Evolutionary conservation across 129 eudicot species (phyloP).

Genomic region (Centella asiatica): DNA sequence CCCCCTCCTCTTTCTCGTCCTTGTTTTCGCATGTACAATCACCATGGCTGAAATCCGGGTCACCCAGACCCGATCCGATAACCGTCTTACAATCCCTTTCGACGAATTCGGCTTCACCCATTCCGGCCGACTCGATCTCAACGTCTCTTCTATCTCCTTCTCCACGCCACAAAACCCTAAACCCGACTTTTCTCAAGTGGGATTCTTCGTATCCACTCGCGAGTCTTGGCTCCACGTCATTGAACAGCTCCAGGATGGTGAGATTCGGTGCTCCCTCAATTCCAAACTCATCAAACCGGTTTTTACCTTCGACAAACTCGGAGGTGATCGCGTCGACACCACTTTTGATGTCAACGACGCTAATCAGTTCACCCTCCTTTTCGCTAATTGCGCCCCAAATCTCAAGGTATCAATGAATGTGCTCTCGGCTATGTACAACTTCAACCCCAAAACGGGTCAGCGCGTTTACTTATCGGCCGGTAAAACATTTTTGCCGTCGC

Average conservation of each 20-base stretch:
- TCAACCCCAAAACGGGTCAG: slow-evolving; percentile 16
- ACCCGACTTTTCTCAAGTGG: slow-evolving; percentile 37
- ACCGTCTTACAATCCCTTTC: slow-evolving; percentile 31
- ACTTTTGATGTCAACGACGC: slow-evolving; percentile 26
- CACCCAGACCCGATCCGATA: slow-evolving; percentile 31
- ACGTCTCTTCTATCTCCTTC: slow-evolving; percentile 26
- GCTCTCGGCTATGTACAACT: slow-evolving; percentile 35
- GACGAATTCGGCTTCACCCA: slow-evolving; percentile 54
- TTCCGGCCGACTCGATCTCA: slow-evolving; percentile 37
- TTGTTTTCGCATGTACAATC: slow-evolving; percentile 4
- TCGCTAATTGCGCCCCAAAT: slow-evolving; percentile 34
- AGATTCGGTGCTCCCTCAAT: slow-evolving; percentile 34
- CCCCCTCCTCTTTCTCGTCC: not conserved
- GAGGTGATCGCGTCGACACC: slow-evolving; percentile 10
- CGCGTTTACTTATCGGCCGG: slow-evolving; percentile 47
- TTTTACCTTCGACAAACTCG: slow-evolving; percentile 28
- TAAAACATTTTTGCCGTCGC: slow-evolving; percentile 29
- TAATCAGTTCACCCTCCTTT: slow-evolving; percentile 32
- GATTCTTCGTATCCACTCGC: slow-evolving; percentile 33
- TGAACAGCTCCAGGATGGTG: slow-evolving; percentile 24
- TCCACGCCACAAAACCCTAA: slow-evolving; percentile 9
- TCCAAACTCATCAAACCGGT: slow-evolving; percentile 28
- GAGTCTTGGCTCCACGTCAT: slow-evolving; percentile 38
- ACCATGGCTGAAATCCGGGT: slow-evolving; percentile 33
- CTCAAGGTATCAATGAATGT: slow-evolving; percentile 29